Percentiles rank a stretch among this genome's conserved stretches.
Evolutionary conservation across 2,329 filamentous ascomycete genomes (phyloP).

Genomic region (Microthyrium microscopicum): DNA sequence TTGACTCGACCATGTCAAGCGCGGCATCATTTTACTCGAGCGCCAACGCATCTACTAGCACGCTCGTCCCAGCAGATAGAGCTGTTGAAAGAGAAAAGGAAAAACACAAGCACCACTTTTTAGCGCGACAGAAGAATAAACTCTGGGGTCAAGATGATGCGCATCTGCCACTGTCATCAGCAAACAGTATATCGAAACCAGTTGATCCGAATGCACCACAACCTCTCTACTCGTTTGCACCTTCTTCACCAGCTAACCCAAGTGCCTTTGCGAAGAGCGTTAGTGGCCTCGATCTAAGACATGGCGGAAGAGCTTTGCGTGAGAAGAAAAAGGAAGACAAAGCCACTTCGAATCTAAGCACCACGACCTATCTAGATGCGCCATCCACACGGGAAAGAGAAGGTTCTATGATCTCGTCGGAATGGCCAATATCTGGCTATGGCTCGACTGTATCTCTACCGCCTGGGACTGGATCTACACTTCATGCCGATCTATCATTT

Average conservation of each 20-base stretch:
- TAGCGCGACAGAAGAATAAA: slow-evolving; percentile 66
- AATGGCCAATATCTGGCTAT: slow-evolving; percentile 18
- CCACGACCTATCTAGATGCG: slow-evolving; percentile 13
- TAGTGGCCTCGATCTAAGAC: slow-evolving; percentile 61
- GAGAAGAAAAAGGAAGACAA: slow-evolving; percentile 52
- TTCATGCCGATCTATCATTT: slow-evolving; percentile 14
- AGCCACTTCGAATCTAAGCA: slow-evolving; percentile 20
- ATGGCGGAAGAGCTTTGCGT: slow-evolving; percentile 57
- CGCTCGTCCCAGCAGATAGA: slow-evolving; percentile 48
- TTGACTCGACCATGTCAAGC: slow-evolving; percentile 38
- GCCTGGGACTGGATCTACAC: slow-evolving; percentile 7
- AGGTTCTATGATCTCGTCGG: slow-evolving; percentile 21
- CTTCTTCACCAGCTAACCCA: slow-evolving; percentile 51
- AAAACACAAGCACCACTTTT: slow-evolving; percentile 59
- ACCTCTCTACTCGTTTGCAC: slow-evolving; percentile 64
- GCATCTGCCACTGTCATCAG: slow-evolving; percentile 52
- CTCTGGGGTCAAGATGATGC: slow-evolving; percentile 56
- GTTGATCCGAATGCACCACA: slow-evolving; percentile 59
- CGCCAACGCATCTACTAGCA: slow-evolving; percentile 61
- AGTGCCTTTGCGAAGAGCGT: slow-evolving; percentile 65
- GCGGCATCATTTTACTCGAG: slow-evolving; percentile 48
- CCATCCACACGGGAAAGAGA: slow-evolving; percentile 19
- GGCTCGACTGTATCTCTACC: slow-evolving; percentile 13
- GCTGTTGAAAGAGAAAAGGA: slow-evolving; percentile 43
- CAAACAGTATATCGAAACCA: slow-evolving; percentile 58